These are phyloP conservation scores for Metschnikowia continentalis DNA, from an alignment of 805 yeast species.

Conservation along the genomic window DNA sequence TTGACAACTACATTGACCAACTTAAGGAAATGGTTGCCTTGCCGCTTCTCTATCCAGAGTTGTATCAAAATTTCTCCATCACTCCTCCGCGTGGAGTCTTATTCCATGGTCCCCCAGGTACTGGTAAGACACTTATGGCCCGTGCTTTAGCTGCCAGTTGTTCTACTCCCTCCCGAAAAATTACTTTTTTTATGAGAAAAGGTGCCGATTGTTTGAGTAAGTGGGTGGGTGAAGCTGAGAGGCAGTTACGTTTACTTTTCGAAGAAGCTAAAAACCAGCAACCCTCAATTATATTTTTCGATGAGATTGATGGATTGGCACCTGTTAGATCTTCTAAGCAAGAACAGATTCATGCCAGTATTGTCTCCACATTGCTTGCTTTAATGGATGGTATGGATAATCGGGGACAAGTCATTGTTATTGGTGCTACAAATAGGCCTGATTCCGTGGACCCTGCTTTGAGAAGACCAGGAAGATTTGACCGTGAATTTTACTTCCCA, in stretches of 20 bases:
- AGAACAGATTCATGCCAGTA: conserved; percentile 97
- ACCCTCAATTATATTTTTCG: conserved; percentile 94
- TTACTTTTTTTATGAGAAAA: conserved; percentile 95
- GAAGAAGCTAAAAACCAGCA: conserved; percentile 96
- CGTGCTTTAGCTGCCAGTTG: conserved; percentile 95
- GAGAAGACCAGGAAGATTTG: conserved; percentile 95
- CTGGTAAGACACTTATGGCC: conserved; percentile 98
- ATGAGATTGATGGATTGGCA: conserved; percentile 96
- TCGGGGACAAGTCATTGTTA: conserved; percentile 95
- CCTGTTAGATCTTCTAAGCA: conserved; percentile 97
- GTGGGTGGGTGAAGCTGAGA: conserved; percentile 99
- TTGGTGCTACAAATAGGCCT: conserved; percentile 97
- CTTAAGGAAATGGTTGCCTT: conserved; percentile 95
- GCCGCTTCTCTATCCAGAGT: conserved; percentile 89
- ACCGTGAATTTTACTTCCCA: conserved; percentile 94
- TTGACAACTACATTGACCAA: conserved; percentile 85
- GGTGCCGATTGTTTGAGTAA: conserved; percentile 96
- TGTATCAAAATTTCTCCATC: conserved; percentile 81
- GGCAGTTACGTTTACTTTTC: conserved; percentile 83
- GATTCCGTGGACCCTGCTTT: conserved; percentile 98
- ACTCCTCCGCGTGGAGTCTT: conserved; percentile 97
- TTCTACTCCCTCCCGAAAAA: conserved; percentile 76
- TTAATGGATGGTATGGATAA: conserved; percentile 99
- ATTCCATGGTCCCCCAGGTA: conserved; percentile 99
- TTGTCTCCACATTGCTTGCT: conserved; percentile 91